A percentile compares a stretch with the other conserved stretches of the same genome.
Evolutionary conservation across 2,329 filamentous ascomycete species (phyloP).

Genomic region (Beauveria medogensis): DNA sequence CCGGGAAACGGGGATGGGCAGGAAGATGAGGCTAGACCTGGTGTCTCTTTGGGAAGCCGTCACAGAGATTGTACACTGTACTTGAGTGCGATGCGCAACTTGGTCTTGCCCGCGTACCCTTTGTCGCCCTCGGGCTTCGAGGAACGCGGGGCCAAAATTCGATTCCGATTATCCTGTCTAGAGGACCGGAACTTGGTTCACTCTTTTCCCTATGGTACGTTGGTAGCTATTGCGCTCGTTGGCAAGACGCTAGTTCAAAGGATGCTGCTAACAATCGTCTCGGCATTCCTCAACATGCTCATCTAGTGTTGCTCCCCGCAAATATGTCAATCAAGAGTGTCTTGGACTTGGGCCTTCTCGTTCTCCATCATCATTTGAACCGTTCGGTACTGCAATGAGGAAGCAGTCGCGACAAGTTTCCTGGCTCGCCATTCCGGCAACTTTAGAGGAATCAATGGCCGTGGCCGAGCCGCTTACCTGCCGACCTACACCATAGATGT

Average conservation of each 20-base stretch:
- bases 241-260: background rate
- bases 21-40: constrained; percentile 16
- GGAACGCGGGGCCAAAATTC: constrained; percentile 45
- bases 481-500: background rate
- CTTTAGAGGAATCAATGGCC: background rate
- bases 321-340: background rate
- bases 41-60: constrained; percentile 71
- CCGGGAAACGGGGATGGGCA: constrained; percentile 21
- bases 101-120: constrained; percentile 31
- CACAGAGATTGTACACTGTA: constrained; percentile 80
- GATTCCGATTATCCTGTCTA: constrained; percentile 76
- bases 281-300: constrained; percentile 6
- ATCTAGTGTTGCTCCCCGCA: background rate
- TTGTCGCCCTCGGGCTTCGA: background rate
- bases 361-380: background rate
- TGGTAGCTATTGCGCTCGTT: background rate
- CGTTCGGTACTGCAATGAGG: background rate
- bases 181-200: constrained; percentile 49
- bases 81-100: constrained; percentile 89
- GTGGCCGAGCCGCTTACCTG: background rate
- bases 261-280: constrained; percentile 8
- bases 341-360: background rate
- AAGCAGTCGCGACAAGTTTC: background rate
- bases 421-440: background rate
- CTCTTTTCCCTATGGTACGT: constrained; percentile 12